Percentiles rank a stretch among this genome's conserved stretches.
phyloP scores from a whole-genome alignment of 106 monocot genomes.

The Triglochin maritima region DNA sequence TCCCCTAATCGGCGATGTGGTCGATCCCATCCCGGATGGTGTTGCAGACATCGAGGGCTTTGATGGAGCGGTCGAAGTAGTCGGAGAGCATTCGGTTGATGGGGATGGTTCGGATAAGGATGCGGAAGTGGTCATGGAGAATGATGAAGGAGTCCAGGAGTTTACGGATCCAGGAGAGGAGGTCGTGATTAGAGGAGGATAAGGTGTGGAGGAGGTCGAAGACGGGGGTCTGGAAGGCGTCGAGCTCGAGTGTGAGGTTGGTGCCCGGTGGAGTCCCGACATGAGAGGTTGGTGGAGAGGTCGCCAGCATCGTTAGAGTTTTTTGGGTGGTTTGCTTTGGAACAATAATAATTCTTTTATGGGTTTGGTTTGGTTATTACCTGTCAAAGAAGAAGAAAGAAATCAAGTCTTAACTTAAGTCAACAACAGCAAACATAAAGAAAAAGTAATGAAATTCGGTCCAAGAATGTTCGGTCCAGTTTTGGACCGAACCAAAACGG shows the following conservation, averaged over 20 bases:
- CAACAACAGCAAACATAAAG: no score
- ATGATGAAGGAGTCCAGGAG: conserved; percentile 59
- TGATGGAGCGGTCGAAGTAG: conserved; percentile 58
- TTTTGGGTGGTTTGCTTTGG: no score
- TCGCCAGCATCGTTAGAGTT: no score
- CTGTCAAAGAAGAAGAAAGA: no score
- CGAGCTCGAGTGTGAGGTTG: conserved; percentile 24
- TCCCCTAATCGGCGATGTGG: conserved; percentile 45
- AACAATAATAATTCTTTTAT: no score
- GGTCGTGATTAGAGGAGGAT: conserved; percentile 10
- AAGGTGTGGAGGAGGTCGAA: conserved; percentile 26
- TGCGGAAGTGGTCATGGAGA: conserved; percentile 50
- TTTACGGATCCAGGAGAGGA: conserved; percentile 58
- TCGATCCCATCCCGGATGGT: conserved; percentile 71
- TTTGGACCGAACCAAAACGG: no score
- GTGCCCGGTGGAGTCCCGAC: no score
- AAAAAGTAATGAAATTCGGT: no score
- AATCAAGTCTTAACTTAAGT: no score
- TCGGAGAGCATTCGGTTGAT: conserved; percentile 46
- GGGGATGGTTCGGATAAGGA: conserved; percentile 25
- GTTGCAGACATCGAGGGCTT: conserved; percentile 83
- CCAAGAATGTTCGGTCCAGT: no score
- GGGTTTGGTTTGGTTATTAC: no score
- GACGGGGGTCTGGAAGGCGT: conserved; percentile 63
- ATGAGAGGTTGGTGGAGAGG: no score